Base-by-base conservation (phyloP, 805 yeast species). In the Wickerhamomyces hampshirensis region DNA sequence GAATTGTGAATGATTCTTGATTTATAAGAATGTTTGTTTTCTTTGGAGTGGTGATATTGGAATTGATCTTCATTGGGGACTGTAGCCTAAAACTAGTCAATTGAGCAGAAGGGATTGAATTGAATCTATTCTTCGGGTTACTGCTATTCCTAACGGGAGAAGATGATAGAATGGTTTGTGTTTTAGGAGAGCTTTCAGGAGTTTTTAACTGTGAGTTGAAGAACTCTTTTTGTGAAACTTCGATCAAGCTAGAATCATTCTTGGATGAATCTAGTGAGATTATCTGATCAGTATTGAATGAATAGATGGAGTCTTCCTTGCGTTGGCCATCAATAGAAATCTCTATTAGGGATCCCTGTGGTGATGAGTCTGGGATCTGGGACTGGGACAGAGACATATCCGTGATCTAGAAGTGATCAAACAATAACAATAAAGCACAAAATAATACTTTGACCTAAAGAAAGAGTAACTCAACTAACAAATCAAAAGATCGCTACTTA, bases 71-170 rank as follows among this genome's bases (percentile, higher is more conserved):
- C 3, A 40, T 37, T 4, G 55, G 57, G 5, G 58, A 47, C 23
- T 42, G 39, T 35, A 51, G 21, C 28, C 54, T 41, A 30, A 51
- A 50, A n/a, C 55, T 50, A 4, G 53, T 51, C 6, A 47, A 31
- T 23, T 51, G 55, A 2, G 55, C 55, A 39, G 53, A 47, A 6
- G 49, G 43, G 1, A 37, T 31, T 5, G 30, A 29, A 14, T 28
- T 21, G 5, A 6, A 21, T n/a, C 14, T 11, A 23, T 10, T 17
- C 40, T 13, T 18, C 6, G n/a, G n/a, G n/a, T n/a, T n/a, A n/a
- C n/a, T n/a, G n/a, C n/a, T n/a, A n/a, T n/a, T n/a, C n/a, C n/a
- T n/a, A n/a, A n/a, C n/a, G n/a, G n/a, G n/a, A n/a, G n/a, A n/a
- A n/a, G n/a, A n/a, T n/a, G n/a, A n/a, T n/a, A 7, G 8, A 13